Conservation (phyloP, 192 early-diverging fungal species). For the Backusella sp. region DNA sequence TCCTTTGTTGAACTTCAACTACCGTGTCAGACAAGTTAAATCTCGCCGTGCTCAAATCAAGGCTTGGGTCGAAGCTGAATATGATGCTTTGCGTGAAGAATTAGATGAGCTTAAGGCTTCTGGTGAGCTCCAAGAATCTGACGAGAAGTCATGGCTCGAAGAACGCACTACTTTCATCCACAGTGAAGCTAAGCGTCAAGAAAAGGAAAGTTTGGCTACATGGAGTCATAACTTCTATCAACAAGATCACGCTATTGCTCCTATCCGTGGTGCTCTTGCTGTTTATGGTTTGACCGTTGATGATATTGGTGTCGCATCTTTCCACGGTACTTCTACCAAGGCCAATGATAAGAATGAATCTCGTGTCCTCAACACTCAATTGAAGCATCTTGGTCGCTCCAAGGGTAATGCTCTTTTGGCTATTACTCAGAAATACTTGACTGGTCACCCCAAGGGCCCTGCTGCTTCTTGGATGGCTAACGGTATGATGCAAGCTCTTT, state of each 20-base stretch:
- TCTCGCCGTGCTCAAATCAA: conserved; percentile 77
- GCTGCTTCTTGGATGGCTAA: conserved; percentile 98
- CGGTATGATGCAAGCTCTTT: conserved; percentile 82
- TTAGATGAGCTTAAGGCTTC: conserved; percentile 56
- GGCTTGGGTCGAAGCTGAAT: conserved; percentile 76
- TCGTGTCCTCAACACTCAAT: conserved; percentile 78
- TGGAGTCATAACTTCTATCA: conserved; percentile 85
- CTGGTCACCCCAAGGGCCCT: conserved; percentile 96
- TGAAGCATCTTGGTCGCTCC: conserved; percentile 82
- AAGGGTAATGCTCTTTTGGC: conserved; percentile 76
- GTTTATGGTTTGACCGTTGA: conserved; percentile 87
- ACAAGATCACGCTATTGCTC: conserved; percentile 70
- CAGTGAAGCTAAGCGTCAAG: conserved; percentile 64
- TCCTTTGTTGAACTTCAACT: conserved; percentile 77
- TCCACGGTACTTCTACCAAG: conserved; percentile 94
- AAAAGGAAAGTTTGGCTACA: conserved; percentile 68
- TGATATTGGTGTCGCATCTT: conserved; percentile 91
- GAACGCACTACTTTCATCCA: conserved; percentile 53
- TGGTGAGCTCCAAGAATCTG: conserved; percentile 37
- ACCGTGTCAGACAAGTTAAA: conserved; percentile 76
- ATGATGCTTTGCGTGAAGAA: conserved; percentile 65
- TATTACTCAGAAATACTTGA: conserved; percentile 92
- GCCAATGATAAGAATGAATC: conserved; percentile 98
- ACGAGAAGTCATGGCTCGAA: conserved; percentile 43
- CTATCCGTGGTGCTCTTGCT: conserved; percentile 85